Evolutionary conservation across 2,329 filamentous ascomycete species (phyloP), one percentile per base, ranked within the genome.

Genomic region (Sporothrix schenckii): DNA sequence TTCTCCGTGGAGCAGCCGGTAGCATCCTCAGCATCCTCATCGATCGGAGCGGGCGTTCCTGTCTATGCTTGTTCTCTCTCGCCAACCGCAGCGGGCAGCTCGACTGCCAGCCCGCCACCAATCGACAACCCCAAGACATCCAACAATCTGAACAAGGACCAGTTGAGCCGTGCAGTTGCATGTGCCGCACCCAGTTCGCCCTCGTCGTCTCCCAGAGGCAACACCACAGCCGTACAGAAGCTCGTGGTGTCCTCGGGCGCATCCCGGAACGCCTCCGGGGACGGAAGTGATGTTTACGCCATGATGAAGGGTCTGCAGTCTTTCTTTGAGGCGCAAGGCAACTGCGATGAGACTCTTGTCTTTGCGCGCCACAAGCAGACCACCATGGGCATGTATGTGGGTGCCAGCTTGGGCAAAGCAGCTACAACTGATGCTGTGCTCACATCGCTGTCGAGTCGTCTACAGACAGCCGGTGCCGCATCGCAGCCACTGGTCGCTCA

Each of bases 221-320:
- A 61, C 34, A 61, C 34, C 34, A 61, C 56, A 13, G 56, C 56
- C 41, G n/a, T 61, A n/a, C 56, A 61, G 56, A 61, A 61, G 56
- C 56, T 61, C 11, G 34, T 21, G 56, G 56, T 61, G 56, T n/a
- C 56, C 10, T 44, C 34, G 56, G 56, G 56, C n/a, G 56, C 34
- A 14, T 61, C 56, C 4, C n/a, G 56, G 34, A 61, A 34, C n/a
- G 44, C 34, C n/a, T 21, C 34, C 2, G 56, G 56, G 13, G 56
- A 61, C 24, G 56, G 56, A 10, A 61, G 56, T 24, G 34, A 61
- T 9, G 5, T 44, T 24, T n/a, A n/a, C 4, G n/a, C 56, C n/a
- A 21, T 61, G 56, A 11, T 61, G 10, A 10, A 24, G 14, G 56
- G 56, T 21, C n/a, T 61, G 34, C n/a, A 3, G 56, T 44, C 56